Conservation (phyloP, 108 stramenopile genomes). For the Seminavis robusta region DNA sequence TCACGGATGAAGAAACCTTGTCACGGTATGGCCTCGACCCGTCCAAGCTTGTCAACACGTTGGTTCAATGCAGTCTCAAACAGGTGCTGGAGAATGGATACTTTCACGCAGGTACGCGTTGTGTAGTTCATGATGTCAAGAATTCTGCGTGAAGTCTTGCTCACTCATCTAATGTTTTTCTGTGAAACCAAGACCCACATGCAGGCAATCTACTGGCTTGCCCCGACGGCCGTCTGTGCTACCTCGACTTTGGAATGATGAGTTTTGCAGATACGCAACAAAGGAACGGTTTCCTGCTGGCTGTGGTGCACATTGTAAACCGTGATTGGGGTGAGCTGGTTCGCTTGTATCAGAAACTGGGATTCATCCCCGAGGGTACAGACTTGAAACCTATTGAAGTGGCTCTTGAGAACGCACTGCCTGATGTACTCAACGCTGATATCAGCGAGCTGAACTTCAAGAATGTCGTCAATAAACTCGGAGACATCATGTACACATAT, state of each 20-base stretch:
- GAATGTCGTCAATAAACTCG: conserved; percentile 92
- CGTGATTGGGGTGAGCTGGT: conserved; percentile 90
- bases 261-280: conserved; percentile 83
- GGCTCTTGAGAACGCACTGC: conserved; percentile 86
- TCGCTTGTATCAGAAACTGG: conserved; percentile 78
- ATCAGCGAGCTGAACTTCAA: conserved; percentile 95
- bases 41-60: conserved; percentile 84
- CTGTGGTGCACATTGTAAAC: conserved; percentile 96
- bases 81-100: conserved; percentile 95
- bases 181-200: background rate
- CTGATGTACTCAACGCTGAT: conserved; percentile 91
- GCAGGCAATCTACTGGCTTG: conserved; percentile 85
- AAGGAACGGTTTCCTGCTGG: conserved; percentile 91
- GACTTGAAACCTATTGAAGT: conserved; percentile 86
- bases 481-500: conserved; percentile 96
- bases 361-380: conserved; percentile 89
- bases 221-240: conserved; percentile 81
- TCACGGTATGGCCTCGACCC: conserved; percentile 62
- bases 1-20: conserved; percentile 77
- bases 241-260: conserved; percentile 97
- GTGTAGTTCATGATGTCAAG: conserved; percentile 1
- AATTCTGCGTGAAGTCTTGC: background rate
- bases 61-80: conserved; percentile 89
- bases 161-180: conserved; percentile 1
- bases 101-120: conserved; percentile 53